Base-by-base conservation (phyloP, 176 grass and related monocot species). In the Musa beccarii region DNA sequence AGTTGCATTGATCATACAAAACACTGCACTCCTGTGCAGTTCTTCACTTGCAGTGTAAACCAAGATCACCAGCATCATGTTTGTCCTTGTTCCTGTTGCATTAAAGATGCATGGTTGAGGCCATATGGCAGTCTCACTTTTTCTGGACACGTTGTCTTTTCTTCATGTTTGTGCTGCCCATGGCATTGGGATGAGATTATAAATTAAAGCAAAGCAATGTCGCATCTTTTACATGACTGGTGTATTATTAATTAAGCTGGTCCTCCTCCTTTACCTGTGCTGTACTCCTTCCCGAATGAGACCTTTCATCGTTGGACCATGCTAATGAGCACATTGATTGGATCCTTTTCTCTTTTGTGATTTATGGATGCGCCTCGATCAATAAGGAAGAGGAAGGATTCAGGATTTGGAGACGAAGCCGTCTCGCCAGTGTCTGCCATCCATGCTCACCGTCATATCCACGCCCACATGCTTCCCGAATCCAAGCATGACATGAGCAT, bases 111-210 rank as follows among this genome's bases (percentile, higher is more conserved):
- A 26, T 67, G 57, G 57, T 21, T 62, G 57, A 62, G 57, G 20
- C 57, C 57, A 61, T 61, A n/a, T 61, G 57, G 57, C 13, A 19
- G 57, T 62, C 20, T 67, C 64, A 28, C 22, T 26, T 67, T 67
- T 67, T 26, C 64, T 67, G 23, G 25, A 67, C n/a, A 67, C 12
- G 12, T 12, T 26, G 64, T 26, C 21, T 26, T 26, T 67, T 67
- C 21, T 13, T 67, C 12, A 2, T 67, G 21, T 26, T 26, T 26
- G 12, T 23, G 10, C 21, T 2, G 24, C 64, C 13, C n/a, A 26
- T 23, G 64, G 12, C 64, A 67, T 67, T 67, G 64, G 64, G 64
- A 67, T 67, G 21, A 67, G 11, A 65, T 65, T 24, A 65, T 6
- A 57, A 57, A 19, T 57, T 2, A 57, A 57, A 15, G 54, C 10